A percentile compares a stretch with the other conserved stretches of the same genome.
phyloP scores from a whole-genome alignment of 2,329 filamentous ascomycete genomes.

The Fusarium tjaetaba region DNA sequence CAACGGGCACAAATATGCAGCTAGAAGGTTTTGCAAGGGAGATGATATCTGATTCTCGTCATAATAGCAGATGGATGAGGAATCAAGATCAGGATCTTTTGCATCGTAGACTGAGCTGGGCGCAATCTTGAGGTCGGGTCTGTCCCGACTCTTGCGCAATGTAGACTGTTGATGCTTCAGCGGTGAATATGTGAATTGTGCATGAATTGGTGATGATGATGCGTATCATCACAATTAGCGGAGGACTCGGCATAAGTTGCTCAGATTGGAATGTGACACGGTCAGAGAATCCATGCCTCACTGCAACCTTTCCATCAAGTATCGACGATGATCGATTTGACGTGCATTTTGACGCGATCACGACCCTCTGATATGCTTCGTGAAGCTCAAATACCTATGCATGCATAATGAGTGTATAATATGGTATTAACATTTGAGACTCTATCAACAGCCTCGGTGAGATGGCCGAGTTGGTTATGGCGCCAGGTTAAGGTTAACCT shows the following conservation, averaged over 20 bases:
- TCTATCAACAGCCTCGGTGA: constrained; percentile 28
- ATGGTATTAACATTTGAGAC: rapidly evolving
- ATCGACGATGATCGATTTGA: neutral
- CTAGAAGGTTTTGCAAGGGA: constrained; percentile 3
- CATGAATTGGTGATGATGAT: neutral
- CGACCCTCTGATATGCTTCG: neutral
- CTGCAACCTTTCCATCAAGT: neutral
- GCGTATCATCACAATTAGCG: neutral
- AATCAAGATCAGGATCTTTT: neutral
- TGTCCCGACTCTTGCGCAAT: constrained; percentile 3
- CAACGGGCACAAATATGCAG: constrained; percentile 13
- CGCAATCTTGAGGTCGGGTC: constrained; percentile 4
- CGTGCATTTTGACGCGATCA: constrained; percentile 4
- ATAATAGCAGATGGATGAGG: neutral
- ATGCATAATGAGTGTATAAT: rapidly evolving
- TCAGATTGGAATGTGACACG: neutral
- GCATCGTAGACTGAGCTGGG: neutral
- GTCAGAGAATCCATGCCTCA: neutral
- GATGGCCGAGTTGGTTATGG: constrained; percentile 46
- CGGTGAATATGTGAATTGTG: neutral
- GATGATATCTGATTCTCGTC: neutral
- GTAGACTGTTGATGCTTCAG: neutral
- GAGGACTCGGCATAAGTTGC: neutral
- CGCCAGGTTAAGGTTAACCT: constrained; percentile 45
- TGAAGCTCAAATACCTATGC: neutral